Percentiles rank a stretch among this genome's conserved stretches.
phyloP scores from a whole-genome alignment of 2,329 filamentous ascomycete species.

The Aspergillus fumigatiaffinis region DNA sequence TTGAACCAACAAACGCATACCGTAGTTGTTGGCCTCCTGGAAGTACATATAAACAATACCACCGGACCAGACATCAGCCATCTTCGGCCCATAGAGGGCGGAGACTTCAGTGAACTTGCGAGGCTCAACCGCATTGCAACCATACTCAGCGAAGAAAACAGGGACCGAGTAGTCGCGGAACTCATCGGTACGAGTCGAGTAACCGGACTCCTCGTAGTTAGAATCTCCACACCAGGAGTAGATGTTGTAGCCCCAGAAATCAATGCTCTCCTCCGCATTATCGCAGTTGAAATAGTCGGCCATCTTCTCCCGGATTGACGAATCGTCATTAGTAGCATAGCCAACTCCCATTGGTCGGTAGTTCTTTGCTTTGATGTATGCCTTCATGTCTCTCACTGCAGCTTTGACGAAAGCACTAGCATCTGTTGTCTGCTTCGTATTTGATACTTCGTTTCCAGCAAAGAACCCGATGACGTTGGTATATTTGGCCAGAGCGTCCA shows the following conservation, averaged over 20 bases:
- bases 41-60: constrained; percentile 99
- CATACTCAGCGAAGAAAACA: constrained; percentile 96
- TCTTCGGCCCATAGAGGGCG: constrained; percentile 71
- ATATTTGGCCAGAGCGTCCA: constrained; percentile 76
- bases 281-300: constrained; percentile 94
- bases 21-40: constrained; percentile 83
- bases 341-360: constrained; percentile 80
- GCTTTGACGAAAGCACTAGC: constrained; percentile 95
- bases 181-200: constrained; percentile 73
- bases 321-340: constrained; percentile 91
- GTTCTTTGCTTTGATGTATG: constrained; percentile 74
- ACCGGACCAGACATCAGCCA: constrained; percentile 83
- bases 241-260: constrained; percentile 99
- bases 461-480: constrained; percentile 93
- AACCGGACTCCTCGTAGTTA: constrained; percentile 70
- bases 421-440: constrained; percentile 77
- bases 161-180: constrained; percentile 85
- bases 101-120: constrained; percentile 80
- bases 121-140: constrained; percentile 72
- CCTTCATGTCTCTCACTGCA: constrained; percentile 89
- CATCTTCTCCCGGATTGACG: constrained; percentile 72
- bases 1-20: constrained; percentile 40
- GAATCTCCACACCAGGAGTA: constrained; percentile 96
- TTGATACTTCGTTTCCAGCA: constrained; percentile 93
- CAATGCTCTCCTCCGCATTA: constrained; percentile 61